Evolutionary conservation across 352 stramenopile species (phyloP), one percentile per base, ranked within the genome.

Genomic region (Globisporangium acanthophoron): DNA sequence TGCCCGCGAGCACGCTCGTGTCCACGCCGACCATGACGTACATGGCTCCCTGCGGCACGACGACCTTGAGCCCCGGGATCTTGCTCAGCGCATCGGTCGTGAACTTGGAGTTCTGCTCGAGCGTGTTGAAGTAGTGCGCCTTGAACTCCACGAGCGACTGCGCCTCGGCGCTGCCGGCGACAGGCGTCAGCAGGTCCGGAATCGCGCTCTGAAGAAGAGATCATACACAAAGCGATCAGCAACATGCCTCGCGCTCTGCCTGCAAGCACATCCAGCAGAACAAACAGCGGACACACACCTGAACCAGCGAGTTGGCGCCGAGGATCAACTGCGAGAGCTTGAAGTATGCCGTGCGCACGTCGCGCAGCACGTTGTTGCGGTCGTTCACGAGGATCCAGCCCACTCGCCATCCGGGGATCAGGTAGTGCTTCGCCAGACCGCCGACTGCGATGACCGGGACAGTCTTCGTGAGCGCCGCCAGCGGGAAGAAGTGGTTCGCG

Each of bases 341-440:
- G 52, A 92, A 88, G 44, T 97, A 93, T 12, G 90, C 95, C 5
- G 74, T 78, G 44, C 93, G 80, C 0, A 99, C 80, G 57, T 97
- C 76, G 52, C 80, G 76, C 24, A 93, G 52, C 27, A 88, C 59
- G 41, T 87, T 55, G 59, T 88, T 78, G 61, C 86, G 85, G 67
- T 98, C 95, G 61, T 98, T 88, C 54, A 99, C 90, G 52, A 97
- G 80, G 49, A 98, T 64, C 96, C 96, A 99, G 21, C 96, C 96
- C 8, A 98, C 78, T 56, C 96, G 84, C 92, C 94, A 98, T 33
- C 96, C 96, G 18, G 96, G 94, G 18, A 98, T 78, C 18, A 98
- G 70, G 66, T 97, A 99, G 61, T 98, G 92, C 73, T 99, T 99
- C 13, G 93, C 94, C 16, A 98, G 64, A n/a, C 89, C 88, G 45